phyloP scores from a whole-genome alignment of 176 grass and related monocot genomes.

The Miscanthus lutarioriparius region DNA sequence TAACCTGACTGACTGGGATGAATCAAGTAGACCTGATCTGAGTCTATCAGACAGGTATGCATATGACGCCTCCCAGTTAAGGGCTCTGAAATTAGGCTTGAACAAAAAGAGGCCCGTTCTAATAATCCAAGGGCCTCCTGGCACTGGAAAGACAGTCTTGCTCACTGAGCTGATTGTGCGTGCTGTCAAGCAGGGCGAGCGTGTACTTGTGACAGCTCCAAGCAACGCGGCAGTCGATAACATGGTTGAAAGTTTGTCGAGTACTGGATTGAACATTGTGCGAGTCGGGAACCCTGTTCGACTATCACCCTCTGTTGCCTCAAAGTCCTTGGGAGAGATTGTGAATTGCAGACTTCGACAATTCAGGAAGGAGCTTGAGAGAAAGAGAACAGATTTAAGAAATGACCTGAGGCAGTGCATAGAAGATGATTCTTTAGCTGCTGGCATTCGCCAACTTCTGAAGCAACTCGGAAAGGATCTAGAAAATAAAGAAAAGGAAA shows the following conservation, averaged over 20 bases:
- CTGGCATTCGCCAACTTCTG: constrained; percentile 86
- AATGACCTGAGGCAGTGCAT: constrained; percentile 90
- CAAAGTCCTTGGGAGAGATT: constrained; percentile 80
- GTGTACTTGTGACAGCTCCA: constrained; percentile 81
- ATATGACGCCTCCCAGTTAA: constrained; percentile 77
- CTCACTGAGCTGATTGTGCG: constrained; percentile 70
- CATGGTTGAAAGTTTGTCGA: constrained; percentile 77
- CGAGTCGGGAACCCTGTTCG: constrained; percentile 93
- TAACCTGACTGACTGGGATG: constrained; percentile 57
- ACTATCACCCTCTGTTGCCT: constrained; percentile 68
- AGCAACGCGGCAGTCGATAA: constrained; percentile 89
- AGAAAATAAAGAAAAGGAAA: constrained; percentile 92
- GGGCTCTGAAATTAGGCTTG: constrained; percentile 77
- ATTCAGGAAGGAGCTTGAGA: constrained; percentile 90
- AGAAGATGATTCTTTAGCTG: constrained; percentile 87
- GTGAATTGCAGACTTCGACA: constrained; percentile 67
- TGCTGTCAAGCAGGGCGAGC: constrained; percentile 84
- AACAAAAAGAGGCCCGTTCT: constrained; percentile 86
- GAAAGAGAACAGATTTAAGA: constrained; percentile 85
- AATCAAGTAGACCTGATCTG: constrained; percentile 34
- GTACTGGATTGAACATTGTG: constrained; percentile 72
- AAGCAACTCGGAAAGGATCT: constrained; percentile 87
- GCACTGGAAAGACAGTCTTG: constrained; percentile 89
- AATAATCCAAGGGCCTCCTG: constrained; percentile 86
- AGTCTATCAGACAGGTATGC: constrained; percentile 53